phyloP scores from a whole-genome alignment of 495 filamentous ascomycete species.

The Astrothelium macrocarpum region DNA sequence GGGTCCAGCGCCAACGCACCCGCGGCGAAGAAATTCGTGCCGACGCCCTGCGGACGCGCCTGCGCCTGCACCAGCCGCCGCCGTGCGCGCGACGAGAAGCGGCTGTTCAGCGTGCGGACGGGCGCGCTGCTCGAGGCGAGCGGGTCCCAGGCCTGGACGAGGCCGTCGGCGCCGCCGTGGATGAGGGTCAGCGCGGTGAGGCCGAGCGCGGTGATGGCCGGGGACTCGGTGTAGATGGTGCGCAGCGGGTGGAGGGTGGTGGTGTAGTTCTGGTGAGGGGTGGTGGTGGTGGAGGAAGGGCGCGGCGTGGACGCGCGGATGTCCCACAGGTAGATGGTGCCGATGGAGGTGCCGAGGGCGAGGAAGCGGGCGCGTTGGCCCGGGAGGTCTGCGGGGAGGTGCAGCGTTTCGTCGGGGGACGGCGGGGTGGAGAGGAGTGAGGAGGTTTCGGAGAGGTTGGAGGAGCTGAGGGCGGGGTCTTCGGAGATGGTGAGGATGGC shows the following conservation, averaged over 20 bases:
- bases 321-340: conserved; percentile 76
- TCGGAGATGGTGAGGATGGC: conserved; percentile 62
- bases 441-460: conserved; percentile 44
- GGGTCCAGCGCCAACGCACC: conserved; percentile 81
- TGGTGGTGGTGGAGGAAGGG: conserved; percentile 41
- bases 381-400: conserved; percentile 49
- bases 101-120: conserved; percentile 80
- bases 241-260: conserved; percentile 57
- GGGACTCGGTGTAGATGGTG: conserved; percentile 84
- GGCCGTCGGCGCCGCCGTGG: conserved; percentile 87
- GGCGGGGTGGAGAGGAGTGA: conserved; percentile 49
- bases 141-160: conserved; percentile 95
- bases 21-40: conserved; percentile 72
- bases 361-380: conserved; percentile 76
- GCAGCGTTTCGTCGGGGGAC: conserved; percentile 39
- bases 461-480: conserved; percentile 57
- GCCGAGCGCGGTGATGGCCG: conserved; percentile 75
- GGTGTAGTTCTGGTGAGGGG: conserved; percentile 44
- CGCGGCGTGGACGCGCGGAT: conserved; percentile 53
- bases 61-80: conserved; percentile 64
- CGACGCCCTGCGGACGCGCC: conserved; percentile 52
- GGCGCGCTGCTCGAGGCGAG: conserved; percentile 70
- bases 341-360: conserved; percentile 70
- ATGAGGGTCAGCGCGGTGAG: conserved; percentile 80
- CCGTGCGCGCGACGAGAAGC: conserved; percentile 71